Percentiles rank a stretch among this genome's conserved stretches.
Evolutionary conservation across 345 rosid species (phyloP).

Genomic region (Adansonia digitata): DNA sequence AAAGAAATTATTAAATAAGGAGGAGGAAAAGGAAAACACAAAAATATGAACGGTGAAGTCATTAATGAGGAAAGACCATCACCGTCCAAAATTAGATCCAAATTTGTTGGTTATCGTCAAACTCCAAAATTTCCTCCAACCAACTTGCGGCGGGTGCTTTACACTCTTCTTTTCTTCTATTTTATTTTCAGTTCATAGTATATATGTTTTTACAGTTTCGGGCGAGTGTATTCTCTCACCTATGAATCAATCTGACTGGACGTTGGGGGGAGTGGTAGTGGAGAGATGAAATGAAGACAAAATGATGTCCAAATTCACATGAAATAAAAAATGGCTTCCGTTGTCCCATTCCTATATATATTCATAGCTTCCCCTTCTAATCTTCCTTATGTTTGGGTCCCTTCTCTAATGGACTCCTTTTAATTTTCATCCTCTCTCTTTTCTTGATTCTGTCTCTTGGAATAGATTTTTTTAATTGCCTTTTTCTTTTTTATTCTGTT

Average conservation of each 20-base stretch:
- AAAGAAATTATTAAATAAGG: background rate
- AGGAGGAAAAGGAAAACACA: too few relatives aligned
- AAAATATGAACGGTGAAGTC: background rate
- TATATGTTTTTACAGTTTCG: slow-evolving; percentile 10
- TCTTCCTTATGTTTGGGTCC: slow-evolving; percentile 18
- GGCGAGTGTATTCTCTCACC: slow-evolving; percentile 2
- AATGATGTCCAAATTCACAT: slow-evolving; percentile 56
- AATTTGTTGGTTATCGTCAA: background rate
- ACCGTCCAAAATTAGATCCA: background rate
- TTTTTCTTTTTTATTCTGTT: background rate
- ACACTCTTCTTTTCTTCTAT: background rate
- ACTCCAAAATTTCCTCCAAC: background rate
- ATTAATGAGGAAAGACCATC: background rate
- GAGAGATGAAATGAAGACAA: slow-evolving; percentile 33
- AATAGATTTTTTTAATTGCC: background rate
- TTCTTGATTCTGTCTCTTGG: background rate
- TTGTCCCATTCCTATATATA: slow-evolving; percentile 22
- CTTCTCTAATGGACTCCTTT: slow-evolving; percentile 22
- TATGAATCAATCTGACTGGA: background rate
- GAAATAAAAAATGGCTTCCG: slow-evolving; percentile 26
- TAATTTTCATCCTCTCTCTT: background rate
- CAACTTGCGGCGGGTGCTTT: background rate
- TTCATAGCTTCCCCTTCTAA: slow-evolving; percentile 5
- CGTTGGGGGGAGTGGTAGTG: background rate
- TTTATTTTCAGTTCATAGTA: background rate